A percentile compares a stretch with the other conserved stretches of the same genome.
Conservation (phyloP, 139 green algal species). For the Micractinium sp. region DNA sequence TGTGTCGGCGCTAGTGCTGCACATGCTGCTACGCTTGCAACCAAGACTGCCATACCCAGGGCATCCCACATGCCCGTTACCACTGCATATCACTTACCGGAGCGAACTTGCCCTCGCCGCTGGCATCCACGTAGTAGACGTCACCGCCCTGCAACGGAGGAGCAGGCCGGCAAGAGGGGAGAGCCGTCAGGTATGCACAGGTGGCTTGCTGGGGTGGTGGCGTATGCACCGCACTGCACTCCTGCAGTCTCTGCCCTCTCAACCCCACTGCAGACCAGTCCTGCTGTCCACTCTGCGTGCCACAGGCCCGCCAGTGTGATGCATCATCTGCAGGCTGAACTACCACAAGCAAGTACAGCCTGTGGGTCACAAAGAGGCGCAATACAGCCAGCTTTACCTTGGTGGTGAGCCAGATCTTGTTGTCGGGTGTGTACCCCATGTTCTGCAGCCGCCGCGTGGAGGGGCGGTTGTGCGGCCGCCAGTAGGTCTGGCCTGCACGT, state of each 20-base stretch:
- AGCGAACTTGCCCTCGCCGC: conserved; percentile 37
- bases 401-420: conserved; percentile 91
- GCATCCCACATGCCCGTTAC: background rate
- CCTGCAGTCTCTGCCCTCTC: too few species aligned
- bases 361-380: too few species aligned
- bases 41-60: too few species aligned
- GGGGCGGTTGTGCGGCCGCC: conserved; percentile 94
- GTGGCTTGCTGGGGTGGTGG: background rate
- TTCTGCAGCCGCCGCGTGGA: conserved; percentile 91
- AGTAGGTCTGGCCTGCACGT: conserved; percentile 78
- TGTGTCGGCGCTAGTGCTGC: too few species aligned
- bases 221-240: background rate
- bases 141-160: conserved; percentile 8
- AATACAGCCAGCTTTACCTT: conserved; percentile 58
- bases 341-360: too few species aligned
- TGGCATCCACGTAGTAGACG: conserved; percentile 21
- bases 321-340: too few species aligned
- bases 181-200: background rate
- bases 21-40: too few species aligned
- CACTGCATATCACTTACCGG: background rate
- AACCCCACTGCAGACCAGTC: background rate
- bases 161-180: background rate
- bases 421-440: conserved; percentile 93
- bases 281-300: background rate
- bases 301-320: too few species aligned